Percentiles rank a stretch among this genome's conserved stretches.
phyloP scores from a whole-genome alignment of 352 stramenopile genomes.

The Phytophthora pseudosyringae region DNA sequence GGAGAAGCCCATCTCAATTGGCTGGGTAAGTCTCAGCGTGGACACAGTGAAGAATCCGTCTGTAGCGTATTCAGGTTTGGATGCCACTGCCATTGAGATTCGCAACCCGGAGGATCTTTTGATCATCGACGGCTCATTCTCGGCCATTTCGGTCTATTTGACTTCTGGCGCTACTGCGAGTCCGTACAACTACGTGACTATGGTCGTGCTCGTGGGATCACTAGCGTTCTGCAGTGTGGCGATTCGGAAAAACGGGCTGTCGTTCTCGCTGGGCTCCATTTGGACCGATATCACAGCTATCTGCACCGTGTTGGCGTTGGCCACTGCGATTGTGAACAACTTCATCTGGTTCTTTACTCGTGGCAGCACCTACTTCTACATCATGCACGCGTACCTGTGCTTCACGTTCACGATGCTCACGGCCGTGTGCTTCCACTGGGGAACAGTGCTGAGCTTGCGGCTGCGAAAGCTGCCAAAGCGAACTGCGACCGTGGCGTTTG shows the following conservation, averaged over 20 bases:
- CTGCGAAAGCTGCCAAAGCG: slow-evolving; percentile 78
- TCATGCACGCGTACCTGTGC: slow-evolving; percentile 78
- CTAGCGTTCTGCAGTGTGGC: slow-evolving; percentile 85
- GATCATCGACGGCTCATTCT: slow-evolving; percentile 68
- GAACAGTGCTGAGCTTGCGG: slow-evolving; percentile 79
- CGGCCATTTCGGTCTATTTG: slow-evolving; percentile 77
- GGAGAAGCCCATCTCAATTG: slow-evolving; percentile 60
- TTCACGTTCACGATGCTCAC: slow-evolving; percentile 92
- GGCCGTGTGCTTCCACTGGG: slow-evolving; percentile 90
- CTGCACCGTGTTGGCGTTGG: slow-evolving; percentile 77
- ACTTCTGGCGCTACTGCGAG: slow-evolving; percentile 64
- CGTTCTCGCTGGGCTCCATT: slow-evolving; percentile 85
- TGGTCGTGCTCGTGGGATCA: slow-evolving; percentile 84
- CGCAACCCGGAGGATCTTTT: slow-evolving; percentile 55
- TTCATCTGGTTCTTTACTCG: slow-evolving; percentile 78
- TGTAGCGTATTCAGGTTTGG: slow-evolving; percentile 71
- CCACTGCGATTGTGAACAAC: slow-evolving; percentile 85
- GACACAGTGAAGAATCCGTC: slow-evolving; percentile 80
- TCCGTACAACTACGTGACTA: slow-evolving; percentile 90
- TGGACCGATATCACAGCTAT: slow-evolving; percentile 90
- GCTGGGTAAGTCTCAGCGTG: slow-evolving; percentile 74
- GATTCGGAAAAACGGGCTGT: slow-evolving; percentile 82
- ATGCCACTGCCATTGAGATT: slow-evolving; percentile 65
- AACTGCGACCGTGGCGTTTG: slow-evolving; percentile 72
- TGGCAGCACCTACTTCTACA: slow-evolving; percentile 83